Percentiles rank a stretch among this genome's conserved stretches.
phyloP scores from a whole-genome alignment of 441 rosid genomes.

The Macaranga tanarius region DNA sequence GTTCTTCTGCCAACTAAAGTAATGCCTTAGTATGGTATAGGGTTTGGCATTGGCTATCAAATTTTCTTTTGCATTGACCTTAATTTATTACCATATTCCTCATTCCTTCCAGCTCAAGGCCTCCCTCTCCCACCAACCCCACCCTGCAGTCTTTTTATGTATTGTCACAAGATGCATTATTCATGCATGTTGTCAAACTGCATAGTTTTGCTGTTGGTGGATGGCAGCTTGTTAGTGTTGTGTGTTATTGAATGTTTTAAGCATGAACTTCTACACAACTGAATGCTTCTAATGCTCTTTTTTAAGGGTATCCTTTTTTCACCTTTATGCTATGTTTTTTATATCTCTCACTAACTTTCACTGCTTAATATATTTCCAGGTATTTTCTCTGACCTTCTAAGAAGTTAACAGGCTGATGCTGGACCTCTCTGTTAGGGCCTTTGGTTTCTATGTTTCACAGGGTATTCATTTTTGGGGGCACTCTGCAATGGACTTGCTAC shows the following conservation, averaged over 20 bases:
- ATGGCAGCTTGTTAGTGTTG: neutral
- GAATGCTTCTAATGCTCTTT: conserved; percentile 11
- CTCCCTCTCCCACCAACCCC: neutral
- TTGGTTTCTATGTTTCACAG: conserved; percentile 96
- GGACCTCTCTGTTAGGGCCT: conserved; percentile 82
- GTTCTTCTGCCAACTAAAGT: neutral
- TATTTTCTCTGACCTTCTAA: conserved; percentile 96
- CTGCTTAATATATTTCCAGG: conserved; percentile 80
- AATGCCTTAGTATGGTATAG: neutral
- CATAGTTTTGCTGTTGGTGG: neutral
- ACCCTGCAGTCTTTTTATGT: neutral
- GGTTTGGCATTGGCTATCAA: neutral
- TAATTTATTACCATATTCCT: neutral
- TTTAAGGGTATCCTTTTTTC: conserved; percentile 11
- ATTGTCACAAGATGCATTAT: neutral
- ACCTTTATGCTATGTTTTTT: conserved; percentile 8
- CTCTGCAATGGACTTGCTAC: conserved; percentile 36
- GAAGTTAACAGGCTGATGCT: conserved; percentile 82
- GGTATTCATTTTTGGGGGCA: conserved; percentile 51
- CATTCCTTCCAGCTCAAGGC: neutral
- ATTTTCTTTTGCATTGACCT: neutral
- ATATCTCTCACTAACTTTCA: conserved; percentile 53
- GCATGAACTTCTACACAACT: conserved; percentile 6
- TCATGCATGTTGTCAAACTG: neutral
- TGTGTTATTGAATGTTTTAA: neutral